Conservation (phyloP, 1,139 yeast species). For the Hanseniaspora uvarum region DNA sequence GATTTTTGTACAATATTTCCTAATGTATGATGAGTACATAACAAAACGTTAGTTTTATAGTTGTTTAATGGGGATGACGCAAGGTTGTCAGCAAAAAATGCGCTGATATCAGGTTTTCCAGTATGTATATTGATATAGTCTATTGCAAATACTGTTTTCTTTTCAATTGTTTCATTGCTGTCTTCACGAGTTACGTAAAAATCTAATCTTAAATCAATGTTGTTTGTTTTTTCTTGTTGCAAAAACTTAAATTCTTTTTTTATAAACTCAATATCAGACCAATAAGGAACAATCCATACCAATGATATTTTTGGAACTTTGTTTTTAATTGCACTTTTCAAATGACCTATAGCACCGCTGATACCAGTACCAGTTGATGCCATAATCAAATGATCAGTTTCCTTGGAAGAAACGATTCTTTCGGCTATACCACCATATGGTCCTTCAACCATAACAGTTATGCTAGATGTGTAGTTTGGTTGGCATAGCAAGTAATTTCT, state of each 20-base stretch:
- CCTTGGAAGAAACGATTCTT: slow-evolving; percentile 21
- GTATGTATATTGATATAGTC: slow-evolving; percentile 34
- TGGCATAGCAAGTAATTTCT: slow-evolving; percentile 25
- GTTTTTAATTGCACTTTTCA: slow-evolving; percentile 25
- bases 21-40: slow-evolving; percentile 44
- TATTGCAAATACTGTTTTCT: not conserved
- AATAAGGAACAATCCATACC: slow-evolving; percentile 43
- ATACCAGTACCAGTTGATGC: slow-evolving; percentile 67
- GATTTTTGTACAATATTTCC: slow-evolving; percentile 38
- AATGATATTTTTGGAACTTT: slow-evolving; percentile 32
- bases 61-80: slow-evolving; percentile 34
- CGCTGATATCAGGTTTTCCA: slow-evolving; percentile 39
- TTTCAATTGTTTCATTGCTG: not conserved
- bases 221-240: not conserved
- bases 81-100: slow-evolving; percentile 32
- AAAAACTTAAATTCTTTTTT: slow-evolving; percentile 36
- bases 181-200: slow-evolving; percentile 1
- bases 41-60: slow-evolving; percentile 32
- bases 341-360: slow-evolving; percentile 42
- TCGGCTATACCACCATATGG: slow-evolving; percentile 47
- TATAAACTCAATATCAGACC: slow-evolving; percentile 43
- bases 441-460: slow-evolving; percentile 44
- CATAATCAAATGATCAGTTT: slow-evolving; percentile 30
- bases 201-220: slow-evolving; percentile 21
- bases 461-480: slow-evolving; percentile 22